Conservation (phyloP, 75 land plant genomes). For the Cupressus sempervirens region DNA sequence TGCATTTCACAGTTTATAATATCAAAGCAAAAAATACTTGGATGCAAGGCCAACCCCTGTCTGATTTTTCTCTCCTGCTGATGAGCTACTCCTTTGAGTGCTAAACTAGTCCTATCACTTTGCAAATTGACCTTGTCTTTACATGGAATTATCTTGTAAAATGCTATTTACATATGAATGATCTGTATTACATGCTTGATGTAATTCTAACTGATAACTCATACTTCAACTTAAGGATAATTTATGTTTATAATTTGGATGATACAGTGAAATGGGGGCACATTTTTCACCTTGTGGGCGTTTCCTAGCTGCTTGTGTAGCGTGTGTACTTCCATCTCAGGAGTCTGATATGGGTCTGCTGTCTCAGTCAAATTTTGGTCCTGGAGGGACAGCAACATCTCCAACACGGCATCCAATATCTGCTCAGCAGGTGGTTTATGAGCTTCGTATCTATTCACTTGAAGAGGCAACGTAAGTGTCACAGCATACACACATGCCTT, state of each 20-base stretch:
- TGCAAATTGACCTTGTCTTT: neutral
- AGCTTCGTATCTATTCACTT: constrained; percentile 89
- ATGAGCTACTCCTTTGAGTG: neutral
- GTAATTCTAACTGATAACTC: neutral
- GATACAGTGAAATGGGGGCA: constrained; percentile 94
- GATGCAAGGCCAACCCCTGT: neutral
- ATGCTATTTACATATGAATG: neutral
- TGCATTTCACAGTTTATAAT: neutral
- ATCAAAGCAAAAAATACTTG: neutral
- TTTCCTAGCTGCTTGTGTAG: constrained; percentile 91
- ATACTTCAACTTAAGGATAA: neutral
- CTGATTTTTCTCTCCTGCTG: neutral
- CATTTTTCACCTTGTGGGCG: constrained; percentile 98
- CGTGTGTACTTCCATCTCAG: constrained; percentile 67
- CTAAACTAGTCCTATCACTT: neutral
- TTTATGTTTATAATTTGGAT: neutral
- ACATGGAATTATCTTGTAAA: neutral
- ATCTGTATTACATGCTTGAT: neutral
- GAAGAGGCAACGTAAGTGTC: constrained; percentile 75
- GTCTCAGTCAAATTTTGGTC: constrained; percentile 27
- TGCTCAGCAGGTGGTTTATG: constrained; percentile 84
- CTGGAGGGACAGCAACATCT: constrained; percentile 46
- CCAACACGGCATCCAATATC: constrained; percentile 90
- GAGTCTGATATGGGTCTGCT: constrained; percentile 57
- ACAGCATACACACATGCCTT: neutral